Evolutionary conservation across 768 basidiomycete genomes (phyloP), one percentile per base, ranked within the genome.

Genomic region (Kwoniella bestiolae): DNA sequence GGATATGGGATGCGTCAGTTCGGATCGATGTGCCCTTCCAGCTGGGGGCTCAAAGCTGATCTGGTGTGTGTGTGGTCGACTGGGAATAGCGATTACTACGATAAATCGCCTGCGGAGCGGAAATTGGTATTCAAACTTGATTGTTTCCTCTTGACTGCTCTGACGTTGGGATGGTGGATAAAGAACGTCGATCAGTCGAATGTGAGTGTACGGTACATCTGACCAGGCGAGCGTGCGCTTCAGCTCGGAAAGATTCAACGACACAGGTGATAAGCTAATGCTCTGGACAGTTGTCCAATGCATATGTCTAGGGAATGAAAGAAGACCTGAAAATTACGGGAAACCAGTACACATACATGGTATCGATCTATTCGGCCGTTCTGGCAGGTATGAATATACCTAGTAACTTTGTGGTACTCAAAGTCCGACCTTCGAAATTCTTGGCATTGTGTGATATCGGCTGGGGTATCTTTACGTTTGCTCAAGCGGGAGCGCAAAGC

Each of bases 71-170:
- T 16, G 44, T 18, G 6, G 2, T 25, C 3, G 5, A 3, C 12
- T 26, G n/a, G n/a, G n/a, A n/a, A n/a, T 44, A 69, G 68, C 32
- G 72, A 73, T 51, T 68, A 56, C 41, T 68, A 70, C 50, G 53
- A 67, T 18, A 74, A 74, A 45, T 64, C 67, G 9, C 31, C 34
- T 26, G 70, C 56, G 9, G 73, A 74, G 44, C 57, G 73, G 32
- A 29, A 34, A n/a, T 63, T 71, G 25, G 63, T 74, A 12, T 62
- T 52, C 65, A 71, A 70, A 47, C 65, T 74, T 11, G 73, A 74
- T 49, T 67, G 60, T 11, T 56, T 50, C 38, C 59, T 71, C 21
- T 50, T 74, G 49, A 51, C 73, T 0, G 44, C 51, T 18, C 35
- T 69, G 16, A 63, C 66, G n/a, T 31, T 74, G 11, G 72, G 72